Evolutionary conservation across 345 rosid genomes (phyloP).

Genomic region (Lepidium didymum): DNA sequence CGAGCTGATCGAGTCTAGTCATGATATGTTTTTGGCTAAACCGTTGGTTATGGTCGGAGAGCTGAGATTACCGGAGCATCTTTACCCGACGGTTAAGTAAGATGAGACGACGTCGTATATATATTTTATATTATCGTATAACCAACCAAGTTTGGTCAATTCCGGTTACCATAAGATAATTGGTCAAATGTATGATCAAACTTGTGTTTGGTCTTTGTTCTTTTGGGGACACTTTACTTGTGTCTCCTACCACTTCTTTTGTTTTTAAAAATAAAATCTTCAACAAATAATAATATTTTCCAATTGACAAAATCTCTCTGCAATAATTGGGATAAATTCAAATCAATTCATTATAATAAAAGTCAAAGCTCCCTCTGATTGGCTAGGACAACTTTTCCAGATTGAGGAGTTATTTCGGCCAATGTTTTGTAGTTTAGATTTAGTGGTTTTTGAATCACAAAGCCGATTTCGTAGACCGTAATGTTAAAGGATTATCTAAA

Average conservation of each 20-base stretch:
- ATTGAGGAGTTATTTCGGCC: no score
- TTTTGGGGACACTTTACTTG: slow-evolving; percentile 13
- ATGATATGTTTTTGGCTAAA: slow-evolving; percentile 29
- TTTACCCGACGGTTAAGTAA: slow-evolving; percentile 32
- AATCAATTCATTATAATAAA: no score
- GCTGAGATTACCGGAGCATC: slow-evolving; percentile 32
- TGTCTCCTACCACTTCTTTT: slow-evolving; percentile 16
- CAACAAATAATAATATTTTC: not conserved
- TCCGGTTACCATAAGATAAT: slow-evolving; percentile 28
- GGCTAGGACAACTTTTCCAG: no score
- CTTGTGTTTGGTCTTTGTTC: slow-evolving; percentile 3
- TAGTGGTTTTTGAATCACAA: no score
- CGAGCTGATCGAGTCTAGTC: slow-evolving; percentile 30
- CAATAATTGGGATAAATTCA: no score
- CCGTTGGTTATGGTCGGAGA: slow-evolving; percentile 33
- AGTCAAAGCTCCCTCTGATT: no score
- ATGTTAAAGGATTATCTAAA: no score
- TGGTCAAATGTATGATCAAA: slow-evolving; percentile 14
- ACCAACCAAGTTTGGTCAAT: slow-evolving; percentile 7
- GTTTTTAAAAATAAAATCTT: not conserved
- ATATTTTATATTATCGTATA: not conserved
- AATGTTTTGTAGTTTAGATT: no score
- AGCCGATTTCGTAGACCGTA: no score
- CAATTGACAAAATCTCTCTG: not conserved
- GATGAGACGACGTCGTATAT: slow-evolving; percentile 4